phyloP scores from a whole-genome alignment of 2,329 filamentous ascomycete genomes.

The Sclerotinia borealis region DNA sequence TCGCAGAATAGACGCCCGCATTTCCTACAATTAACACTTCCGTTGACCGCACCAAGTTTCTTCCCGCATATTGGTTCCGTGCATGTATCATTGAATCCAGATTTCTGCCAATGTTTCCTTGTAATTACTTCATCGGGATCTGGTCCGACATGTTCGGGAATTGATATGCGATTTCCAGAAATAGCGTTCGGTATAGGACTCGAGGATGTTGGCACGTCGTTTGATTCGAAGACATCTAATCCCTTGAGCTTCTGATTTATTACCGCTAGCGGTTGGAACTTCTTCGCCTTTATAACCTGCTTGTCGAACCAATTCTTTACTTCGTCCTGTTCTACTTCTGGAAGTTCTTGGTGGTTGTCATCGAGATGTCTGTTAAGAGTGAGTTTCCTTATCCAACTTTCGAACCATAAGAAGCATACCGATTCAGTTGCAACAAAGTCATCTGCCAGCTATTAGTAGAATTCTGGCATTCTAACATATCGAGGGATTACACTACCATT shows the following conservation, averaged over 20 bases:
- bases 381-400: conserved; percentile 26
- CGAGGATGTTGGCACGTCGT: conserved; percentile 47
- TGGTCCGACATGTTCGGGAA: conserved; percentile 28
- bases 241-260: conserved; percentile 72
- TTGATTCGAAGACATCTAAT: conserved; percentile 69
- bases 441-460: conserved; percentile 49
- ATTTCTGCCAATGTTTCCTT: conserved; percentile 80
- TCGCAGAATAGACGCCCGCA: conserved; percentile 94
- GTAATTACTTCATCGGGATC: conserved; percentile 91
- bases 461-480: background rate
- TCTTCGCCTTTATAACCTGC: conserved; percentile 69
- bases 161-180: conserved; percentile 33
- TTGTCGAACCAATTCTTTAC: conserved; percentile 74
- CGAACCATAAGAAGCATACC: conserved; percentile 38
- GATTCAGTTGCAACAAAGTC: conserved; percentile 87
- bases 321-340: conserved; percentile 67
- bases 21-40: conserved; percentile 86
- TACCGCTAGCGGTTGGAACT: conserved; percentile 67
- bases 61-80: conserved; percentile 83
- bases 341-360: conserved; percentile 66
- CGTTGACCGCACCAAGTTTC: conserved; percentile 69
- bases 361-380: conserved; percentile 56
- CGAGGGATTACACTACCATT: conserved; percentile 59
- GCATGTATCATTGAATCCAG: conserved; percentile 69
- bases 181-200: conserved; percentile 30